Conservation (phyloP, 148 eudicot species). For the Cornus florida region DNA sequence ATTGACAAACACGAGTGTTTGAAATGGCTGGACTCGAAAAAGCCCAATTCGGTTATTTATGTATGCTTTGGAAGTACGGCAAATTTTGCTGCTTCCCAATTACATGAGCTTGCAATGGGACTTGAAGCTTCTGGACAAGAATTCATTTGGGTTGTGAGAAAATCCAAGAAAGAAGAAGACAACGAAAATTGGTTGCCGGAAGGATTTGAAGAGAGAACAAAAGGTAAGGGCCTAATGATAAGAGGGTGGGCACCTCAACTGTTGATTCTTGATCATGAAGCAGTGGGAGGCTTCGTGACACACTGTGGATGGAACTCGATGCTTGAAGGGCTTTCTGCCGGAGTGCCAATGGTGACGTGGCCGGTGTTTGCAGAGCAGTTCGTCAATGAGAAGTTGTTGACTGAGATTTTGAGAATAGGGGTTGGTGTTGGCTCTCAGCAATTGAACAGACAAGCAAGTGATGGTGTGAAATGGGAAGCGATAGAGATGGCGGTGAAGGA, state of each 20-base stretch:
- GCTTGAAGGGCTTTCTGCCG: conserved; percentile 19
- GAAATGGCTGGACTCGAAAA: conserved; percentile 27
- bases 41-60: conserved; percentile 31
- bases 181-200: conserved; percentile 13
- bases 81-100: conserved; percentile 1
- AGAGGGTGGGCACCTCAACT: conserved; percentile 31
- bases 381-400: conserved; percentile 19
- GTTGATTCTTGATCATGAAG: conserved; percentile 15
- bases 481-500: conserved; percentile 16
- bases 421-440: conserved; percentile 18
- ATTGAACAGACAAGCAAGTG: neutral
- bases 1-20: conserved; percentile 21
- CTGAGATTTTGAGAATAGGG: conserved; percentile 16
- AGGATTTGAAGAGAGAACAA: conserved; percentile 26
- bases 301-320: conserved; percentile 31
- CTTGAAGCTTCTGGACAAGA: conserved; percentile 13
- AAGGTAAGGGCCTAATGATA: conserved; percentile 15
- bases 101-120: conserved; percentile 11
- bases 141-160: conserved; percentile 20
- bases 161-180: neutral
- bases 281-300: conserved; percentile 25
- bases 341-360: conserved; percentile 26
- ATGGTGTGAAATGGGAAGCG: conserved; percentile 4
- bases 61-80: conserved; percentile 32
- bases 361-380: conserved; percentile 22